Evolutionary conservation across 2,329 filamentous ascomycete genomes (phyloP).

Genomic region (Lizonia empirigonia): DNA sequence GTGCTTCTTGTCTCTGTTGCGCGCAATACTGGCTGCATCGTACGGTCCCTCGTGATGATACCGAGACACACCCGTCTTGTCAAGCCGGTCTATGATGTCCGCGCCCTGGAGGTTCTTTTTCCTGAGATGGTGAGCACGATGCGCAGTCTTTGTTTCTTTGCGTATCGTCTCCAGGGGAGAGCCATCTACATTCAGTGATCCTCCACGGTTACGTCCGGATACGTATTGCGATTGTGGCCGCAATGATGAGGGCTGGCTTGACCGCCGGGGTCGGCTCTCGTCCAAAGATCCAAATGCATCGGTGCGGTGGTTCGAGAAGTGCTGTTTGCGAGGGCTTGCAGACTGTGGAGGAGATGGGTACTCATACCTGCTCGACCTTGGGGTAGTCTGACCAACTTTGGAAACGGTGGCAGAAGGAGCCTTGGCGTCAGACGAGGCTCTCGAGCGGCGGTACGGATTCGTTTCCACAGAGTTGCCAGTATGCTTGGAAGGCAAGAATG

Average conservation of each 20-base stretch:
- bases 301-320: conserved; percentile 41
- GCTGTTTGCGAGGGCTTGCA: conserved; percentile 56
- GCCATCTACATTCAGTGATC: conserved; percentile 66
- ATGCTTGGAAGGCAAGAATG: conserved; percentile 37
- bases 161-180: conserved; percentile 71
- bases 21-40: conserved; percentile 76
- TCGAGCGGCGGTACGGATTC: conserved; percentile 53
- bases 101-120: conserved; percentile 70
- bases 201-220: conserved; percentile 46
- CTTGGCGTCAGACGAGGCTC: conserved; percentile 39
- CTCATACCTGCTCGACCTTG: conserved; percentile 36
- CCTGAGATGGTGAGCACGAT: conserved; percentile 69
- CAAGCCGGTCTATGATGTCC: conserved; percentile 82
- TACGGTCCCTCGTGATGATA: conserved; percentile 94
- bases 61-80: conserved; percentile 64
- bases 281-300: conserved; percentile 40
- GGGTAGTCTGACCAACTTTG: conserved; percentile 25
- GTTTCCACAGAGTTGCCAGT: conserved; percentile 48
- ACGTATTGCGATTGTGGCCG: conserved; percentile 34
- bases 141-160: conserved; percentile 67
- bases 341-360: conserved; percentile 62
- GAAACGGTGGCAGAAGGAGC: conserved; percentile 25
- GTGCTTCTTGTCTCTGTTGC: conserved; percentile 67
- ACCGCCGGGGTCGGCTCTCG: conserved; percentile 40
- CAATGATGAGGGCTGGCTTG: conserved; percentile 37